Percentiles rank a stretch among this genome's conserved stretches.
These are phyloP conservation scores for Trichosanthes truncata DNA, from an alignment of 306 rosid genomes.

Conservation along the genomic window DNA sequence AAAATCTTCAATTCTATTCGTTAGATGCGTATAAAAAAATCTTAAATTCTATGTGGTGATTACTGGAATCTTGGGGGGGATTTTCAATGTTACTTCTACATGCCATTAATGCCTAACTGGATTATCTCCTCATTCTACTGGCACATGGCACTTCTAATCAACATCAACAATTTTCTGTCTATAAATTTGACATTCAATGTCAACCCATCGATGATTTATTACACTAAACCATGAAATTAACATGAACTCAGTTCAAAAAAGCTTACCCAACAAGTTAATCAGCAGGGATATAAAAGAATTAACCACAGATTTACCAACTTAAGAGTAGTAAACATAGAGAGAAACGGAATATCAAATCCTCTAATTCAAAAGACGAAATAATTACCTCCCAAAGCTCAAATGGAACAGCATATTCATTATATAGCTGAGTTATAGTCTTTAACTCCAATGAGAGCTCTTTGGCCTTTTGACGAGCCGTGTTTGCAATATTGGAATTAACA, in stretches of 20 bases:
- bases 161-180: not conserved
- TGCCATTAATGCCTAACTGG: not conserved
- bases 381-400: constrained; percentile 96
- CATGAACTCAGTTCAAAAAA: not conserved
- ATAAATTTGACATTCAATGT: not conserved
- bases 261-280: not conserved
- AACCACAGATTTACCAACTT: not conserved
- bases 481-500: constrained; percentile 35
- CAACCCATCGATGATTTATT: not conserved
- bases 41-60: not conserved
- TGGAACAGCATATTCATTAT: constrained; percentile 95
- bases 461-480: constrained; percentile 47
- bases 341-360: not conserved
- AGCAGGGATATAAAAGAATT: not conserved
- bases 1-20: not conserved
- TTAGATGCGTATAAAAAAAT: not conserved
- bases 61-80: not conserved
- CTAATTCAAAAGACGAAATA: not conserved
- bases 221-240: not conserved
- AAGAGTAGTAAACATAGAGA: not conserved
- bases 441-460: constrained; percentile 70
- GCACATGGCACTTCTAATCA: not conserved
- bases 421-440: constrained; percentile 83
- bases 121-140: not conserved
- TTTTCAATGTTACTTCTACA: not conserved